These are phyloP conservation scores for Apiosordaria backusii DNA, from an alignment of 495 filamentous ascomycete species.

Conservation along the genomic window DNA sequence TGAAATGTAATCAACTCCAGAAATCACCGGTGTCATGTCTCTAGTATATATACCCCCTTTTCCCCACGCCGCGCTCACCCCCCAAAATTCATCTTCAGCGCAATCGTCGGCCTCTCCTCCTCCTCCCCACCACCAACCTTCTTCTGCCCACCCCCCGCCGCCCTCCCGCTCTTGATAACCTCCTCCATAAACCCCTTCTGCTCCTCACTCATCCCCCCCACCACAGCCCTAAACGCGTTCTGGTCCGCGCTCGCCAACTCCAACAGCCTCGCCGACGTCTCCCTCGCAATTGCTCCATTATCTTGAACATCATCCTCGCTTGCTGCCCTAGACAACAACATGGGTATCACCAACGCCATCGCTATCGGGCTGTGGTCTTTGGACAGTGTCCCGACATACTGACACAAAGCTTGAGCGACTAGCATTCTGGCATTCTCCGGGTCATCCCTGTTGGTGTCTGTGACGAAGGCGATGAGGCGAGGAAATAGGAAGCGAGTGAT, in stretches of 20 bases:
- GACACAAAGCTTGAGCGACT: conserved; percentile 67
- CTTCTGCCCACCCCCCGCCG: conserved; percentile 25
- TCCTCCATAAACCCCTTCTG: conserved; percentile 79
- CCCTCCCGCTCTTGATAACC: conserved; percentile 62
- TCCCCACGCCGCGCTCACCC: conserved; percentile 20
- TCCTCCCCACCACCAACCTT: conserved; percentile 38
- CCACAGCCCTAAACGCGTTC: conserved; percentile 66
- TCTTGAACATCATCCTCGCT: conserved; percentile 45
- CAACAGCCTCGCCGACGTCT: conserved; percentile 71
- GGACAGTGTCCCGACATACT: conserved; percentile 57
- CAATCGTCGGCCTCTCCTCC: conserved; percentile 76
- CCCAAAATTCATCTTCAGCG: conserved; percentile 88
- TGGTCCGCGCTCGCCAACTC: conserved; percentile 78
- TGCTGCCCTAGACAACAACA: conserved; percentile 69
- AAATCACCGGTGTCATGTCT: neutral
- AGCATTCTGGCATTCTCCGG: conserved; percentile 67
- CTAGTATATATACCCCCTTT: conserved; percentile 9
- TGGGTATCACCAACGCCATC: conserved; percentile 71
- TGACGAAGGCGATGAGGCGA: conserved; percentile 69
- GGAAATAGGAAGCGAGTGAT: conserved; percentile 73
- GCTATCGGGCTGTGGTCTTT: conserved; percentile 53
- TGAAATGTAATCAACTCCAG: too few relatives aligned
- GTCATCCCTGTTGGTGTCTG: conserved; percentile 62
- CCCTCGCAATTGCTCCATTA: conserved; percentile 69
- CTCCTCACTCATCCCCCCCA: conserved; percentile 64